phyloP scores from a whole-genome alignment of 2,329 filamentous ascomycete genomes.

The Cyphellophora europaea region DNA sequence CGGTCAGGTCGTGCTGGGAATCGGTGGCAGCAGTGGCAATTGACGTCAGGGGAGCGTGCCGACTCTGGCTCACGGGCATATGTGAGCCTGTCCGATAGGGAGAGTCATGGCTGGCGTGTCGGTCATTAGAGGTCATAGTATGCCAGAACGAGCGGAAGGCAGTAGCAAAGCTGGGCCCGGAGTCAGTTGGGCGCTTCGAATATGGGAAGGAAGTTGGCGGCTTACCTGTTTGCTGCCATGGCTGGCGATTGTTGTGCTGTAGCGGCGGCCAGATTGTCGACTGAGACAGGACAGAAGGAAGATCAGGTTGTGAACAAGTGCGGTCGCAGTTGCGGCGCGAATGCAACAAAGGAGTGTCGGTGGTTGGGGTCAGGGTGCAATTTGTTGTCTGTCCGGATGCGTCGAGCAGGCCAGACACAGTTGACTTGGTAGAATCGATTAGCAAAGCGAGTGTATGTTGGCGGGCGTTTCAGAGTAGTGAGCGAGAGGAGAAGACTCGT shows the following conservation, averaged over 20 bases:
- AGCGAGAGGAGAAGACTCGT: too few relatives aligned
- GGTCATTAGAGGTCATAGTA: constrained; percentile 69
- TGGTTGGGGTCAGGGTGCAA: too few relatives aligned
- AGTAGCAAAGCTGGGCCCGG: constrained; percentile 12
- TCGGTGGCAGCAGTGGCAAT: constrained; percentile 79
- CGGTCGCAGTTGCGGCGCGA: too few relatives aligned
- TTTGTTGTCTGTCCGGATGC: too few relatives aligned
- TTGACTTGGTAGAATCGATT: too few relatives aligned
- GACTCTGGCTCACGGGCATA: constrained; percentile 74
- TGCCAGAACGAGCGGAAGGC: constrained; percentile 93
- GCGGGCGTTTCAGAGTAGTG: too few relatives aligned
- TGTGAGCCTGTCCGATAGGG: constrained; percentile 86
- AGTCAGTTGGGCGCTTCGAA: not conserved
- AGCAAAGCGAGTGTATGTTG: too few relatives aligned
- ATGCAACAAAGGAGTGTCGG: too few relatives aligned
- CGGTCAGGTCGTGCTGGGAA: constrained; percentile 77
- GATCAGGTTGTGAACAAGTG: too few relatives aligned
- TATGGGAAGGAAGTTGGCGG: not conserved
- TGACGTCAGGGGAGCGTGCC: constrained; percentile 74
- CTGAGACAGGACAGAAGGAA: too few relatives aligned
- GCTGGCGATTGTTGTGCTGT: not conserved
- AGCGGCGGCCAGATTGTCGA: constrained; percentile 1
- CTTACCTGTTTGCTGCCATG: not conserved
- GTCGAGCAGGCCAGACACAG: too few relatives aligned
- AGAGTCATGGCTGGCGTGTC: constrained; percentile 85